Percentiles rank a stretch among this genome's conserved stretches.
Conservation (phyloP, 352 stramenopile genomes). For the Phytopythium delawarense region DNA sequence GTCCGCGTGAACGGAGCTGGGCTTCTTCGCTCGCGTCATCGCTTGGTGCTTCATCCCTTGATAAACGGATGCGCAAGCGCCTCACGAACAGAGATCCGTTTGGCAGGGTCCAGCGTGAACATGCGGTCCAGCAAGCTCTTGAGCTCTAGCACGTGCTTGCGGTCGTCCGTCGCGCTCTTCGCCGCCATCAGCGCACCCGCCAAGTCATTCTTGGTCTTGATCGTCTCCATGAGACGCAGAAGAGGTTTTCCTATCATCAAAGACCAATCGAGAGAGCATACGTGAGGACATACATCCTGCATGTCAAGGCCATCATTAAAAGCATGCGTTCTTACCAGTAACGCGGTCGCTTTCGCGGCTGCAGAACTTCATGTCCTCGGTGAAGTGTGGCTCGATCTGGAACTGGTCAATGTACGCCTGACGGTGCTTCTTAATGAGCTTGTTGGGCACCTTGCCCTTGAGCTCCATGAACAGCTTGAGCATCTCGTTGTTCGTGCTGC, state of each 20-base stretch:
- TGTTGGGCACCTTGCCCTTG: slow-evolving; percentile 87
- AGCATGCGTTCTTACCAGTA: slow-evolving; percentile 43
- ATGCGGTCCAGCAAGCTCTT: slow-evolving; percentile 79
- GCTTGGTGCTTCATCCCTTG: slow-evolving; percentile 20
- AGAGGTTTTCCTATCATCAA: slow-evolving; percentile 51
- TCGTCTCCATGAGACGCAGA: slow-evolving; percentile 61
- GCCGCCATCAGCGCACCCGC: slow-evolving; percentile 41
- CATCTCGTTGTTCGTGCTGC: slow-evolving; percentile 98
- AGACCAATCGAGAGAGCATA: not conserved
- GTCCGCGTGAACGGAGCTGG: not conserved
- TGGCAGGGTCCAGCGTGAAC: slow-evolving; percentile 75
- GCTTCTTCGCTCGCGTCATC: not conserved
- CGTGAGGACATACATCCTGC: not conserved
- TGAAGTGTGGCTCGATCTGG: slow-evolving; percentile 85
- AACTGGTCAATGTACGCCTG: slow-evolving; percentile 77
- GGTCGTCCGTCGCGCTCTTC: slow-evolving; percentile 64
- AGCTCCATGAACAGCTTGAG: slow-evolving; percentile 96
- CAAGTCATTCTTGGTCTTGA: slow-evolving; percentile 66
- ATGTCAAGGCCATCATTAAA: not conserved
- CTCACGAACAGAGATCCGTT: slow-evolving; percentile 71
- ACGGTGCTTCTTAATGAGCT: slow-evolving; percentile 82
- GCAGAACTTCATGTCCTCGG: slow-evolving; percentile 81
- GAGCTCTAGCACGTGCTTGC: slow-evolving; percentile 59
- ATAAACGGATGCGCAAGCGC: slow-evolving; percentile 82
- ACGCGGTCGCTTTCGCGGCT: slow-evolving; percentile 79